A percentile compares a stretch with the other conserved stretches of the same genome.
These are phyloP conservation scores for Rhododendron williamsianum DNA, from an alignment of 148 eudicot genomes.

Conservation along the genomic window DNA sequence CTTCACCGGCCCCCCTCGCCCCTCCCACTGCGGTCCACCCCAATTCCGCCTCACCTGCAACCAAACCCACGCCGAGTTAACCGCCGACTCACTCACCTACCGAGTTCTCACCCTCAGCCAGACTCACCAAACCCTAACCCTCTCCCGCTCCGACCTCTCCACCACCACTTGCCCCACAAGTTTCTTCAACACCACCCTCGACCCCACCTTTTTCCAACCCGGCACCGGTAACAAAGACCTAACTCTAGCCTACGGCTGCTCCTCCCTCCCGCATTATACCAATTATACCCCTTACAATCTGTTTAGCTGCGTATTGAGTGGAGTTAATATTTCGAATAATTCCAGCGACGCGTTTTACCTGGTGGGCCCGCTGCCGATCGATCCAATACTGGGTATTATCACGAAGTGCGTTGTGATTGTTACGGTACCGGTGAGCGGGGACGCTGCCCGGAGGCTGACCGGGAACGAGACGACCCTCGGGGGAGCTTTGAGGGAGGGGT, in stretches of 20 bases:
- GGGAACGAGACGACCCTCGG: constrained; percentile 13
- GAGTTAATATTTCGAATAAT: not conserved
- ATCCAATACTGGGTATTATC: constrained; percentile 18
- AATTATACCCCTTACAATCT: not conserved
- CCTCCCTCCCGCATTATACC: not conserved
- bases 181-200: constrained; percentile 28
- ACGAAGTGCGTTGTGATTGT: constrained; percentile 12
- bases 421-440: constrained; percentile 15
- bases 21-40: constrained; percentile 38
- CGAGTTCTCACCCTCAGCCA: constrained; percentile 23
- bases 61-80: constrained; percentile 14
- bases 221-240: constrained; percentile 7
- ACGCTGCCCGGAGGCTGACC: constrained; percentile 12
- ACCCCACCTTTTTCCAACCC: constrained; percentile 15
- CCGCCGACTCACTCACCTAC: constrained; percentile 22
- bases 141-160: constrained; percentile 26
- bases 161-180: constrained; percentile 24
- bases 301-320: constrained; percentile 20
- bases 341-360: constrained; percentile 18
- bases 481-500: constrained; percentile 32
- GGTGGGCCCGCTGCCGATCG: constrained; percentile 32
- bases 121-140: constrained; percentile 15
- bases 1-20: constrained; percentile 40
- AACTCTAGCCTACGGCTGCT: constrained; percentile 30
- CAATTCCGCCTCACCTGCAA: constrained; percentile 31